Base-by-base conservation (phyloP, 2,329 filamentous ascomycete genomes). In the Phoma herbarum region DNA sequence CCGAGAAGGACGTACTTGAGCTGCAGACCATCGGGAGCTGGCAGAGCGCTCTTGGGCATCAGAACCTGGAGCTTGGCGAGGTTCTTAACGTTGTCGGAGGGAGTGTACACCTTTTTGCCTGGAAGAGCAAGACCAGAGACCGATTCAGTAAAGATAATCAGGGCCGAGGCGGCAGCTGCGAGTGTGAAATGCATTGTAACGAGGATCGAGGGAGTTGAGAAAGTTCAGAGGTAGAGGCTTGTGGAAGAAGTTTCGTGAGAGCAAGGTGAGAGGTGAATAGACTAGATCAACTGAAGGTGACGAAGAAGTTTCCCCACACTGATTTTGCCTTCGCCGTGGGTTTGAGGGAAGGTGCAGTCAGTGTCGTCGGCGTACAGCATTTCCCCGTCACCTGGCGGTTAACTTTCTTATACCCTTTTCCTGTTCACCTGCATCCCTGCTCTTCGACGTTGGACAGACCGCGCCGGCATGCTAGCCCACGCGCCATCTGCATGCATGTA, bases 1-100 rank as follows among this genome's bases (percentile, higher is more conserved):
- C 82, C 83, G 28, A 84, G 68, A 20, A 78, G 74, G 42, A 84
- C 73, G 60, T 79, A 80, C 66, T 82, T 80, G 45, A 84, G 78
- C 18, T 66, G 51, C 9, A 73, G 65, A 18, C 63, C 69, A 14
- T 63, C 61, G 1, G 74, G 72, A 16, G 63, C 41, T n/a, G 71
- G 67, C 8, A 77, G 73, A 11, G 64, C 66, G 52, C 66, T 74
- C 46, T 63, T 54, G 14, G 75, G 75, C 62, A 73, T 68, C 22
- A 43, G 41, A 43, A 23, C 23, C 14, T 43, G 23, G 42, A 68
- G 51, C 39, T 61, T 61, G 42, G 66, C 62, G 18, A 75, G 68
- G 10, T 60, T 69, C 52, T 65, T 51, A 47, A 76, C 66, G 49
- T 65, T 63, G n/a, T 53, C 43, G 5, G 65, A 56, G 8, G 66